Base-by-base conservation (phyloP, 192 early-diverging fungal genomes). In the Entrophospora sp. region DNA sequence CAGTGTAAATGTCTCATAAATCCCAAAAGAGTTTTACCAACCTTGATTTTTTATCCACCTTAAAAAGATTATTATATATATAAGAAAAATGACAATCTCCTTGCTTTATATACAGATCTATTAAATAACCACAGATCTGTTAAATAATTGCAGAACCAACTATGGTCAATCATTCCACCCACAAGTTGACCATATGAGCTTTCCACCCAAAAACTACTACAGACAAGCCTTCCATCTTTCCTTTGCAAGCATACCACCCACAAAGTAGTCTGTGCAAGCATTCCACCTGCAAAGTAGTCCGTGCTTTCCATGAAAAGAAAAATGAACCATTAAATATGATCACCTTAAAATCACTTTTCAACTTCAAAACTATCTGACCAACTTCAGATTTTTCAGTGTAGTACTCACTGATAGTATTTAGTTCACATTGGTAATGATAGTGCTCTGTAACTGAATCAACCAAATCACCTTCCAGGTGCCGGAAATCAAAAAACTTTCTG, bases 261-360 rank as follows among this genome's bases (percentile, higher is more conserved):
- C 37, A 60, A 60, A 12, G 12, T 60, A 60, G 58, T 40, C 37
- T 9, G 58, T 60, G 35, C 36, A 59, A 40, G 18, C 37, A 60
- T 60, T 60, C 38, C 57, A 40, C 57, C 57, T 28, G 24, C 20
- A 40, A 60, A 60, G 37, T 42, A 22, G 38, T 40, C 38, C 38
- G 27, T n/a, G n/a, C n/a, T n/a, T 53, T 53, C 24, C 10, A 53
- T n/a, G 2, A 28, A 30, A 6, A 53, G n/a, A 32, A 32, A 24
- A 25, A 36, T 38, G 22, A 38, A 60, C 24, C n/a, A n/a, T n/a
- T n/a, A 25, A 27, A 60, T 25, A 5, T 10, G 40, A 25, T 12
- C 5, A 42, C 58, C 36, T 60, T 40, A n/a, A 24, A 60, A 2
- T 40, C 22, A 28, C 13, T 27, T 60, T 24, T 60, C 22, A 14